Evolutionary conservation across 805 yeast species (phyloP).

Genomic region (Candida tallmaniae): DNA sequence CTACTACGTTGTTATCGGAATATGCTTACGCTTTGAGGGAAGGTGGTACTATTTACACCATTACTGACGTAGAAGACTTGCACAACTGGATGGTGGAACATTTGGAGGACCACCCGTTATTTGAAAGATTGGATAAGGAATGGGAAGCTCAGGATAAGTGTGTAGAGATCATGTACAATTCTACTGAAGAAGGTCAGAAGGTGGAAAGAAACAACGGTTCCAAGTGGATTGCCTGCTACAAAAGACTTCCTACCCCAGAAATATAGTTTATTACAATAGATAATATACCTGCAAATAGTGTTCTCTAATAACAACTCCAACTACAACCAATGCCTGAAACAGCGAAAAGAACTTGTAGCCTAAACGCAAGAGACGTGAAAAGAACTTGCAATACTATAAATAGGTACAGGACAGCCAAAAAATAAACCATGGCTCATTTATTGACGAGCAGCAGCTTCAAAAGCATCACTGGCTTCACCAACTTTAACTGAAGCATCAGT

Average conservation of each 20-base stretch:
- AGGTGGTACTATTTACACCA: constrained; percentile 88
- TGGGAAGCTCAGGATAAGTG: constrained; percentile 81
- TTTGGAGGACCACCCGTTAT: constrained; percentile 84
- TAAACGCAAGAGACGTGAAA: no score
- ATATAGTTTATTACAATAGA: constrained; percentile 2
- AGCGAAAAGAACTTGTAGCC: no score
- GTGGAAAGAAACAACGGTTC: constrained; percentile 86
- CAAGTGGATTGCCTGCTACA: constrained; percentile 86
- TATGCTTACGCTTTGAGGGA: constrained; percentile 86
- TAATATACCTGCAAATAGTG: no score
- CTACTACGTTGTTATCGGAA: constrained; percentile 83
- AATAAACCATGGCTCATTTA: no score
- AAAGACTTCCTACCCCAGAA: constrained; percentile 61
- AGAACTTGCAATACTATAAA: no score
- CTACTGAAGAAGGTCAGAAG: constrained; percentile 98
- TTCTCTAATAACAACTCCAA: no score
- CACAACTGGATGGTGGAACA: constrained; percentile 97
- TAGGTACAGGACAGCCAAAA: no score
- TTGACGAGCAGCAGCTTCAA: no score
- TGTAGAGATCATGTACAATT: constrained; percentile 79
- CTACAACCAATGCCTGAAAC: no score
- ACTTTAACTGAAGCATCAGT: constrained; percentile 12
- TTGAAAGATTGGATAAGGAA: constrained; percentile 70
- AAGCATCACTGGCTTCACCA: no score
- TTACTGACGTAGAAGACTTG: constrained; percentile 90